Evolutionary conservation across 164 flowering plant genomes (phyloP).

Genomic region (Warburgia ugandensis): DNA sequence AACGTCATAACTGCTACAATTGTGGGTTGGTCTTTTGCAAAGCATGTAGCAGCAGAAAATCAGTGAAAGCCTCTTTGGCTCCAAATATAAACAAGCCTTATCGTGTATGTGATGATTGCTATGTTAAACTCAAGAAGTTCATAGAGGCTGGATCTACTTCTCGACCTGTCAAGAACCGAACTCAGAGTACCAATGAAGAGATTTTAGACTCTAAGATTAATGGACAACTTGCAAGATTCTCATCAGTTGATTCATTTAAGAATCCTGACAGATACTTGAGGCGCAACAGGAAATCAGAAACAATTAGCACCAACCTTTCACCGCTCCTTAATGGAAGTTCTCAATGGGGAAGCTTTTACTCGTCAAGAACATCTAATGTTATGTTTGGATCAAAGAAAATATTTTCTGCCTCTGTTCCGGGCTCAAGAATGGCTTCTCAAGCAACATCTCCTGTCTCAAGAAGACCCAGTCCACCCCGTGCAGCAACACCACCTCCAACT

Average conservation of each 20-base stretch:
- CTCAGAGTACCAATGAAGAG: constrained; percentile 35
- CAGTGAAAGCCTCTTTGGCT: constrained; percentile 79
- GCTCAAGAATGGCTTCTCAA: constrained; percentile 44
- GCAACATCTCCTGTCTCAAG: constrained; percentile 52
- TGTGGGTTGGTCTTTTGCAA: constrained; percentile 94
- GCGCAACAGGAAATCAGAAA: constrained; percentile 20
- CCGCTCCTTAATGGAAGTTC: constrained; percentile 26
- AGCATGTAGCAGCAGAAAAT: constrained; percentile 74
- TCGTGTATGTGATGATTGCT: constrained; percentile 95
- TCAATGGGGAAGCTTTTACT: constrained; percentile 29
- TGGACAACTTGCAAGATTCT: constrained; percentile 45
- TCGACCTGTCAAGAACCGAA: constrained; percentile 31
- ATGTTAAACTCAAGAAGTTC: constrained; percentile 54
- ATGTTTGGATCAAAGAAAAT: constrained; percentile 26
- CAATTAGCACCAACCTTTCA: constrained; percentile 21
- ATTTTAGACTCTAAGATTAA: constrained; percentile 24
- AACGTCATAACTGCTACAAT: constrained; percentile 93
- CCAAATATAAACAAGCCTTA: constrained; percentile 75
- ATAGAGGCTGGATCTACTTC: constrained; percentile 29
- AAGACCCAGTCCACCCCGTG: constrained; percentile 38
- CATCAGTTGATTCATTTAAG: constrained; percentile 47
- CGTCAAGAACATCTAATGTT: constrained; percentile 29
- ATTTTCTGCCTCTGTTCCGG: constrained; percentile 41
- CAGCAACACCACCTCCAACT: constrained; percentile 22
- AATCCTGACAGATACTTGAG: constrained; percentile 29